A percentile compares a stretch with the other conserved stretches of the same genome.
These are phyloP conservation scores for Pyrus hybrid DNA, from an alignment of 331 rosid genomes.

Conservation along the genomic window DNA sequence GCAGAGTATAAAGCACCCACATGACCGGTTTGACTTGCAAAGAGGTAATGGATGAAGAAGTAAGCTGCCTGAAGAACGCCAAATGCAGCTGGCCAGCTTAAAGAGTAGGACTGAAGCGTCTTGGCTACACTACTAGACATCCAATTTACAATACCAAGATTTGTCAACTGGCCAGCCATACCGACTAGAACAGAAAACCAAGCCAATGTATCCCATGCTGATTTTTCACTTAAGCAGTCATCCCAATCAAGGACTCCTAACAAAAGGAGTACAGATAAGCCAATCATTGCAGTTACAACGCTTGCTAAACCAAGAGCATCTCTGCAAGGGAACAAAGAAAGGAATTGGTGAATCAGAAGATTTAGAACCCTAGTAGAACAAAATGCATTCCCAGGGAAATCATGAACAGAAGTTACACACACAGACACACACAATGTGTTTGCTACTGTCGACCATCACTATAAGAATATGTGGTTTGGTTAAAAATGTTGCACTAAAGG, in stretches of 20 bases:
- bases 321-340: constrained; percentile 36
- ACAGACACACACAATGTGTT: neutral
- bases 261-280: constrained; percentile 72
- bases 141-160: constrained; percentile 76
- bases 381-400: neutral
- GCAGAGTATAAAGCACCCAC: constrained; percentile 91
- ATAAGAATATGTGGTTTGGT: neutral
- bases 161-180: constrained; percentile 88
- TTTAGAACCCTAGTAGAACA: constrained; percentile 4
- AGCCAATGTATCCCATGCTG: constrained; percentile 95
- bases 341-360: constrained; percentile 1
- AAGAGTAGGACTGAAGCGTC: constrained; percentile 46
- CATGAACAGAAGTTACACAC: constrained; percentile 3
- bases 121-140: constrained; percentile 68
- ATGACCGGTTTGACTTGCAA: constrained; percentile 96
- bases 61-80: constrained; percentile 81
- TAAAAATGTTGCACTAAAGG: too few species aligned
- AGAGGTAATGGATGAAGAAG: constrained; percentile 88
- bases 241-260: constrained; percentile 86
- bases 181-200: constrained; percentile 95
- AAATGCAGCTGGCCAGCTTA: constrained; percentile 83
- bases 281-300: constrained; percentile 89
- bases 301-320: constrained; percentile 70
- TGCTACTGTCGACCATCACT: neutral
- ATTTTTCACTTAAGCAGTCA: constrained; percentile 82